Evolutionary conservation across 2,329 filamentous ascomycete species (phyloP).

Genomic region (Alternaria solani): DNA sequence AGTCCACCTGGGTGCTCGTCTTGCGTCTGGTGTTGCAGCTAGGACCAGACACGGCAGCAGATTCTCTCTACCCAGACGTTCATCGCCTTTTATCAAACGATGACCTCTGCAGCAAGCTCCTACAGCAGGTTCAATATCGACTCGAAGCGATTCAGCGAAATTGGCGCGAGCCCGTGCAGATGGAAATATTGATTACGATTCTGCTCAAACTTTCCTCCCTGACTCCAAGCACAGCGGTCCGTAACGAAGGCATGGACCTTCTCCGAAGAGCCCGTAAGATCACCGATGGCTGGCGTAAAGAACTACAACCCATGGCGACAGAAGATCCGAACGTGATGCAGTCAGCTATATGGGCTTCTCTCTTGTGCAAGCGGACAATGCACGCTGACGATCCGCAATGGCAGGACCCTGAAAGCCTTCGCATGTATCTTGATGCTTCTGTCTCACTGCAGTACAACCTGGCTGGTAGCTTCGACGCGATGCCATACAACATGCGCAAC

Average conservation of each 20-base stretch:
- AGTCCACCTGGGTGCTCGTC: slow-evolving; percentile 60
- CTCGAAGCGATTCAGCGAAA: slow-evolving; percentile 60
- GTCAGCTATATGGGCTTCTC: slow-evolving; percentile 63
- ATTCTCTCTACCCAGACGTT: slow-evolving; percentile 46
- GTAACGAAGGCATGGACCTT: slow-evolving; percentile 31
- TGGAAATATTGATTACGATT: slow-evolving; percentile 66
- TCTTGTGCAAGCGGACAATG: slow-evolving; percentile 64
- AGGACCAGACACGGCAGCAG: slow-evolving; percentile 56
- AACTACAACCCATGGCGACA: slow-evolving; percentile 54
- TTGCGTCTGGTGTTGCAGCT: slow-evolving; percentile 63
- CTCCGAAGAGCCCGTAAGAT: slow-evolving; percentile 55
- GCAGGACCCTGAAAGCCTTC: slow-evolving; percentile 18
- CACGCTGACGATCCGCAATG: slow-evolving; percentile 20
- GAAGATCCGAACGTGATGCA: slow-evolving; percentile 50
- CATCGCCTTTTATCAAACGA: slow-evolving; percentile 62
- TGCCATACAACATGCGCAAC: slow-evolving; percentile 48
- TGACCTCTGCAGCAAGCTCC: slow-evolving; percentile 59
- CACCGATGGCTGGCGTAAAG: slow-evolving; percentile 61
- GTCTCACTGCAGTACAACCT: slow-evolving; percentile 60
- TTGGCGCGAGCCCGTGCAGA: slow-evolving; percentile 66
- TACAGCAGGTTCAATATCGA: slow-evolving; percentile 58
- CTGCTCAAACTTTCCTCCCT: slow-evolving; percentile 53
- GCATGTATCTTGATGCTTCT: slow-evolving; percentile 51
- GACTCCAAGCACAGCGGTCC: slow-evolving; percentile 22
- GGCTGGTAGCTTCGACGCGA: slow-evolving; percentile 44